phyloP scores from a whole-genome alignment of 441 rosid species.

The Cnidoscolus chayamansa region DNA sequence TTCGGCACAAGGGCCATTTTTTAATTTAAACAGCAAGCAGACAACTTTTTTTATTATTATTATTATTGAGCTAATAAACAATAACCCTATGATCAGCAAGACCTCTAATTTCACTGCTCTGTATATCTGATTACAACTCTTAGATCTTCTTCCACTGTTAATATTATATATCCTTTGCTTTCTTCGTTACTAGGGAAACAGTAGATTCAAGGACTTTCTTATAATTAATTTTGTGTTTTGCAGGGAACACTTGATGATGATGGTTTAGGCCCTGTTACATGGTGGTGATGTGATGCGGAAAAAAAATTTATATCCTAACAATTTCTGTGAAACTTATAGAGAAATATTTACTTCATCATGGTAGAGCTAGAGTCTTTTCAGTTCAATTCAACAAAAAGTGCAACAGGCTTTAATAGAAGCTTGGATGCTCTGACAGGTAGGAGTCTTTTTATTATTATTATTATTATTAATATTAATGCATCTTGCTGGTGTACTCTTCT shows the following conservation, averaged over 20 bases:
- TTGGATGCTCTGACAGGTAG: not conserved
- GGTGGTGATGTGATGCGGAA: constrained; percentile 57
- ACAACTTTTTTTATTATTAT: not conserved
- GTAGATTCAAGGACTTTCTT: not conserved
- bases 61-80: not conserved
- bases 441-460: no score
- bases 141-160: not conserved
- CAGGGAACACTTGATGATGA: constrained; percentile 69
- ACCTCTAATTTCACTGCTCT: not conserved
- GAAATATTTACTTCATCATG: not conserved
- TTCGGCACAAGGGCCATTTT: not conserved
- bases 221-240: constrained; percentile 8
- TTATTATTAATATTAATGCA: no score
- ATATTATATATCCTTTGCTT: not conserved
- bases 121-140: no score
- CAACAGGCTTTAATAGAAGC: not conserved
- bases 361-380: not conserved
- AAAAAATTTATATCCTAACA: not conserved
- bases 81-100: no score
- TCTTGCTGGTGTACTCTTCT: no score
- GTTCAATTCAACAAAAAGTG: not conserved
- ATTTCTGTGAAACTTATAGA: not conserved
- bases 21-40: not conserved
- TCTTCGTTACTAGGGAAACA: not conserved
- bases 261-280: constrained; percentile 74